Base-by-base conservation (phyloP, 257 asterid species). In the Prunella vulgaris region DNA sequence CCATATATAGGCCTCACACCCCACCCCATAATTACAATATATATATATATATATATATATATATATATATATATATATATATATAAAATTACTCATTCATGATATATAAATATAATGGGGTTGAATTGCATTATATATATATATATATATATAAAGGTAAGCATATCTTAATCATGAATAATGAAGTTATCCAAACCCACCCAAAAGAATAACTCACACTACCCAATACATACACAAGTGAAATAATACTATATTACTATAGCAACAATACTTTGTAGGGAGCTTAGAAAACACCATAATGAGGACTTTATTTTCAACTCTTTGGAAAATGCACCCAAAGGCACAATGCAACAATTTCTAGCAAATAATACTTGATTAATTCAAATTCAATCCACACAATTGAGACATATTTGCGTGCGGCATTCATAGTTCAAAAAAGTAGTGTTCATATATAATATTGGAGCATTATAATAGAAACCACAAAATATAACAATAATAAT, bases 271-370 rank as follows among this genome's bases (percentile, higher is more conserved):
- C 59, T 63, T 18, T 68, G 64, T 61, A 67, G 64, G 21, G 32
- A 60, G 53, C 15, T 68, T 25, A 46, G 75, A 38, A 37, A 80
- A 64, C 81, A 59, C 54, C 74, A 74, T 70, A 15, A 80, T 66
- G 66, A 68, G 62, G 51, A 24, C 27, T 51, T 71, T 37, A 27
- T 69, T 60, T 60, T 33, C 64, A 44, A 52, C 32, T 17, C 74
- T 63, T 65, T 14, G 79, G 66, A 60, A 70, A 33, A 61, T 70
- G 78, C 15, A 51, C 65, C n/a, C 76, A 72, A 40, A 70, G 51
- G 51, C 51, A 42, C 17, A 28, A 59, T 4, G 60, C 44, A 15
- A 62, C 46, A 69, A 21, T 27, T 25, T 62, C 25, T 25, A 24
- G 24, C 62, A 28, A 57, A 5, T 37, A 56, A n/a, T 14, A 59